Conservation (phyloP, 805 yeast species). For the Myxozyma melibiosi region DNA sequence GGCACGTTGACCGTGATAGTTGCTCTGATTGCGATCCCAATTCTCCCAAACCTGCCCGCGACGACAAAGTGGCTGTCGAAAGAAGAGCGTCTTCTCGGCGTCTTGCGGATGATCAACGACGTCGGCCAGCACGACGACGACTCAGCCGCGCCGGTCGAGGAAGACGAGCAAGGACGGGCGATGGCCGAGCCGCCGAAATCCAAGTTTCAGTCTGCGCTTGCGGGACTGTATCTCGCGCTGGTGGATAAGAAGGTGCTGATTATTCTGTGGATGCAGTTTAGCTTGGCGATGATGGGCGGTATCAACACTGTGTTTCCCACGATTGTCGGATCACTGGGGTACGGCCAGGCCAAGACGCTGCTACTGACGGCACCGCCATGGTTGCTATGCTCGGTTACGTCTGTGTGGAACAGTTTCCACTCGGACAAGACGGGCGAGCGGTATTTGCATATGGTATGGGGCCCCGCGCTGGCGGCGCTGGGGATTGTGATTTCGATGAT, state of each 20-base stretch:
- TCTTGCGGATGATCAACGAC: conserved; percentile 45
- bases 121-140: conserved; percentile 47
- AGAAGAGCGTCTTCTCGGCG: conserved; percentile 50
- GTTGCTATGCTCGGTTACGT: conserved; percentile 25
- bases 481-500: conserved; percentile 55
- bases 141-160: conserved; percentile 31
- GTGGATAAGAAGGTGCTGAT: conserved; percentile 35
- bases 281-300: conserved; percentile 61
- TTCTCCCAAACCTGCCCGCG: conserved; percentile 57
- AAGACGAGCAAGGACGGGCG: not conserved
- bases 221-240: conserved; percentile 28
- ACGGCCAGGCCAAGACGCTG: conserved; percentile 53
- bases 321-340: conserved; percentile 58
- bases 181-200: not conserved
- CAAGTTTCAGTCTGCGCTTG: conserved; percentile 8
- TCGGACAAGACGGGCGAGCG: conserved; percentile 30
- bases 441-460: conserved; percentile 52
- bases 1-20: conserved; percentile 55
- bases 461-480: conserved; percentile 47
- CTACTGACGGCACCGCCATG: conserved; percentile 43
- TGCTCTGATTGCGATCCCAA: conserved; percentile 51
- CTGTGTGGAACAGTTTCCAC: conserved; percentile 28
- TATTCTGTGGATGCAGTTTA: conserved; percentile 35
- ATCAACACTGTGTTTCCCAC: conserved; percentile 54
- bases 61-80: conserved; percentile 51